Evolutionary conservation across 805 yeast genomes (phyloP).

Genomic region (Blastobotrys terrestris): DNA sequence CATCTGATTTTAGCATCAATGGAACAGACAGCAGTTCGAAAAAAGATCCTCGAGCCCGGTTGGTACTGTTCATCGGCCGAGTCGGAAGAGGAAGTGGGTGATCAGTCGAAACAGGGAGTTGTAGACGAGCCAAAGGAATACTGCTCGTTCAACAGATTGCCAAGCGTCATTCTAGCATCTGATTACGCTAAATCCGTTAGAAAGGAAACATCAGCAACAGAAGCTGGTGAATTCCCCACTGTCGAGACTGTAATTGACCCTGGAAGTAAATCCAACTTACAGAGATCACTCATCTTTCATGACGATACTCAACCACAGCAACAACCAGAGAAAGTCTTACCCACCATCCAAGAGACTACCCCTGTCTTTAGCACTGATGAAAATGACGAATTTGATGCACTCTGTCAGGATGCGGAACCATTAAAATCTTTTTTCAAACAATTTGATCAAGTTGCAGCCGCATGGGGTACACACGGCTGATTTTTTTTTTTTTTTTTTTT

Average conservation of each 20-base stretch:
- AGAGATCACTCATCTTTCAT: background rate
- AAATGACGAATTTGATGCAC: background rate
- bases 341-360: no score
- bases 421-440: background rate
- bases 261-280: background rate
- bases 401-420: background rate
- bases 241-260: background rate
- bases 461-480: background rate
- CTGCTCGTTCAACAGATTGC: constrained; percentile 12
- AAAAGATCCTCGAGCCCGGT: background rate
- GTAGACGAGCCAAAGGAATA: constrained; percentile 2
- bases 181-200: background rate
- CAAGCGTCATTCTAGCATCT: background rate
- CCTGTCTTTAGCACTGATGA: no score
- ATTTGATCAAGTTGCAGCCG: background rate
- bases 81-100: background rate
- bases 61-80: background rate
- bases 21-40: constrained; percentile 4
- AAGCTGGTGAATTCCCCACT: background rate
- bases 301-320: background rate
- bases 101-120: background rate
- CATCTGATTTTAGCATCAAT: constrained; percentile 1
- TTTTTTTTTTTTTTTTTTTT: no score
- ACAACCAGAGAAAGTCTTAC: no score
- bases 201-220: background rate